Percentiles rank a stretch among this genome's conserved stretches.
These are phyloP conservation scores for Singerocomus inundabilis DNA, from an alignment of 1,284 basidiomycete genomes.

Conservation along the genomic window DNA sequence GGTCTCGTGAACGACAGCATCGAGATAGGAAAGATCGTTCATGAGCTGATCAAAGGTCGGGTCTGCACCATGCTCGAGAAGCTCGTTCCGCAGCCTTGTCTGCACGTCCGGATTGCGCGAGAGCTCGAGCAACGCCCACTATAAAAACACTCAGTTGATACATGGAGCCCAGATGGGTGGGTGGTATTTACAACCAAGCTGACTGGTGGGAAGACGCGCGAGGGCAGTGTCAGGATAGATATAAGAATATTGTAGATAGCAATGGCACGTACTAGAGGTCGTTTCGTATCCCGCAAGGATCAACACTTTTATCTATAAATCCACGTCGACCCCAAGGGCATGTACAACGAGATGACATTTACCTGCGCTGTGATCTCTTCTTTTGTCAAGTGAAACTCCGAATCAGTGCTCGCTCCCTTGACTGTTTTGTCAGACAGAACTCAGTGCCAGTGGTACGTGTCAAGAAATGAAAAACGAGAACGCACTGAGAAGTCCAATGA, in stretches of 20 bases:
- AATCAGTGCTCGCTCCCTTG: slow-evolving; percentile 39
- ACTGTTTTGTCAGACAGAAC: neutral
- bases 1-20: slow-evolving; percentile 26
- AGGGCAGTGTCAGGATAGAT: no score
- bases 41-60: slow-evolving; percentile 20
- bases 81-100: slow-evolving; percentile 7
- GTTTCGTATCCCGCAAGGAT: slow-evolving; percentile 43
- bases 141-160: neutral
- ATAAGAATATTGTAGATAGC: neutral
- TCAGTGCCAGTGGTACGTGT: neutral
- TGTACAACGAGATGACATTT: neutral
- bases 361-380: slow-evolving; percentile 67
- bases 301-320: slow-evolving; percentile 36
- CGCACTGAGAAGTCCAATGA: slow-evolving; percentile 38
- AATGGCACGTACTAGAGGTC: slow-evolving; percentile 34
- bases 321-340: neutral
- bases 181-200: slow-evolving; percentile 22
- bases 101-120: slow-evolving; percentile 16
- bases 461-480: neutral
- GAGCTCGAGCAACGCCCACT: slow-evolving; percentile 33
- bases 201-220: no score
- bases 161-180: neutral
- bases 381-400: slow-evolving; percentile 51
- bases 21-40: slow-evolving; percentile 18
- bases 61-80: slow-evolving; percentile 2